Evolutionary conservation across 352 stramenopile species (phyloP), one percentile per base, ranked within the genome.

Genomic region (Phytopythium chamaehyphon): DNA sequence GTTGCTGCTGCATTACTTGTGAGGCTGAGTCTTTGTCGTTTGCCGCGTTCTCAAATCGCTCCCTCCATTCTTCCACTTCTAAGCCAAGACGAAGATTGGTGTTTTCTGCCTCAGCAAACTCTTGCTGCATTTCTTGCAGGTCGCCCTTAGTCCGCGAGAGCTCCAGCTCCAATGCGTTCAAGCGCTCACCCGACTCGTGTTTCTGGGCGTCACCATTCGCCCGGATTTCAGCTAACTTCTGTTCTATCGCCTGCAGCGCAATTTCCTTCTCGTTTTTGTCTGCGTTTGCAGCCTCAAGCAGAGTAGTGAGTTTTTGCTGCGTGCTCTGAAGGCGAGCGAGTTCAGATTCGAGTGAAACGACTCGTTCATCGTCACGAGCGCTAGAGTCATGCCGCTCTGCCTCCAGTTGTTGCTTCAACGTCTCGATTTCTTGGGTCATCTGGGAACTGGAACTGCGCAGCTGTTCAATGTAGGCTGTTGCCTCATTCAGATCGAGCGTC

Each of bases 81-180:
- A 44, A 43, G 8, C 47, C 33, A 11, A 53, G 47, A 21, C 33
- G 19, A 10, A 53, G 33, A 12, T 63, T 79, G 23, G 40, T 37
- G 33, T 39, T 55, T 59, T 72, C 61, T 37, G 61, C 64, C 56
- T 73, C 49, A 23, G 57, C 52, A 46, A 74, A 51, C 18, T 78
- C 62, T 28, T 69, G 47, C 40, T 76, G 66, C 19, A 62, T 53
- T 31, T 64, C 61, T 18, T 51, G 43, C 18, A 83, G 24, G 11
- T 57, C 33, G 15, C 64, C 62, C 37, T 66, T 63, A 2, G 37
- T 40, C 21, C 61, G 38, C 40, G 67, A 54, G 12, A 87, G 47
- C 43, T 84, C 68, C 11, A 40, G 38, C 49, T 79, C 57, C 4
- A 71, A 35, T 42, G 56, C 38, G 28, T 62, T 51, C n/a, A 85